Base-by-base conservation (phyloP, 768 basidiomycete genomes). In the Mycena crocata region DNA sequence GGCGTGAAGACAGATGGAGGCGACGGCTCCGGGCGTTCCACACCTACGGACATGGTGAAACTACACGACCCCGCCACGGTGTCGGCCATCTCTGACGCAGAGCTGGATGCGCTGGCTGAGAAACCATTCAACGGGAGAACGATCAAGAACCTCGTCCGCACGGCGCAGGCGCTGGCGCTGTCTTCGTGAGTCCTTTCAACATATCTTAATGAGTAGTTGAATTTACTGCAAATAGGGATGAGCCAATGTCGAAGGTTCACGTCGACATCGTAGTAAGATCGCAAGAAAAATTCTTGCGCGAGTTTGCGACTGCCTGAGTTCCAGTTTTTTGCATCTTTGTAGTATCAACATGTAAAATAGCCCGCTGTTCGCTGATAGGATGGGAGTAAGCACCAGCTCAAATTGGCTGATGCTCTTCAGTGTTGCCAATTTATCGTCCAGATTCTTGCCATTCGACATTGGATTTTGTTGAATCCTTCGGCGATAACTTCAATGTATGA, bases 101-200 rank as follows among this genome's bases (percentile, higher is more conserved):
- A 78, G 46, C 50, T 77, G 19, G 71, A 73, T 28, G 63, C 31
- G 42, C 60, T 79, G 12, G 69, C 76, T 5, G 50, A 57, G 61
- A 74, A 77, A 32, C 66, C 54, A 5, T 75, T 78, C 65, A 78
- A 78, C 56, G 75, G 77, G 15, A 66, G 73, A 4, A 71, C 71
- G 2, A 78, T 77, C 68, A 77, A 78, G 70, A 78, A 78, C 48
- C 66, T 74, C 37, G 74, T 77, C 37, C 72, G 78, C 14, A 78
- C 77, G 7, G 74, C 78, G 3, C 76, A 77, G 42, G 74, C 76
- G 5, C 65, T 77, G 15, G 74, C 77, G 9, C 57, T 75, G 0
- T 69, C 75, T 10, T 23, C 52, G 75, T 75, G 30, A 42, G 75
- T 68, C 21, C 23, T 48, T 2, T 12, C 31, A 7, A 49, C 31